Base-by-base conservation (phyloP, 2,329 filamentous ascomycete genomes). In the Harringtonia aguacate region DNA sequence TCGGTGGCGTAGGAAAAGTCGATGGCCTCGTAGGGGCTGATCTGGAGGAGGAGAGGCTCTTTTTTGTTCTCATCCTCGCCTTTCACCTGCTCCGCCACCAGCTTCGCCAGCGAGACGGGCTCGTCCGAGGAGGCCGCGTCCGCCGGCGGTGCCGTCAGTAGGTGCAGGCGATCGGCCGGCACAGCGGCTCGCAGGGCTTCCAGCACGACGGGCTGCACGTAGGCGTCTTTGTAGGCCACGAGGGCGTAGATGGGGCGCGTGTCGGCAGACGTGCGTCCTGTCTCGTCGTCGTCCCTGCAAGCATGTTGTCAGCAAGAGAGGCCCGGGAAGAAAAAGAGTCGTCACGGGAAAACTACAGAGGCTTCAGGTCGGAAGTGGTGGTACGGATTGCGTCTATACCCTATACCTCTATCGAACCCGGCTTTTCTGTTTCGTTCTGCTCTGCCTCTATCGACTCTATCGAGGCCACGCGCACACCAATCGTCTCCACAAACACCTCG, bases 171-270 rank as follows among this genome's bases (percentile, higher is more conserved):
- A 4, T 63, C 63, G 17, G 65, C 50, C 0, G 81, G 75, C 8
- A 92, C 68, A 21, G 76, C 65, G 4, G 73, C 67, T 40, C 76
- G 58, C 20, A 97, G 66, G n/a, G 88, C 85, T 18, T 75, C 67
- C 38, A 88, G 61, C 47, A 97, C 81, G 33, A 97, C 74, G 2
- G 86, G 86, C 56, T 95, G 86, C 9, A 97, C 86, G 58, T 97
- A 98, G 36, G 72, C 59, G 58, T 95, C 88, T 55, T 88, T 86
- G 62, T 95, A 95, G 57, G 87, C 74, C 55, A 95, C 69, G 41
- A 90, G 61, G 41, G 85, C 86, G 63, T 86, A 80, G 51, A 87
- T 22, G n/a, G 10, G 30, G 4, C 14, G 10, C 21, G 12, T n/a
- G n/a, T n/a, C n/a, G n/a, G n/a, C n/a, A n/a, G n/a, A n/a, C n/a